These are phyloP conservation scores for Ophiocordyceps robertsii DNA, from an alignment of 2,329 filamentous ascomycete species.

Conservation along the genomic window DNA sequence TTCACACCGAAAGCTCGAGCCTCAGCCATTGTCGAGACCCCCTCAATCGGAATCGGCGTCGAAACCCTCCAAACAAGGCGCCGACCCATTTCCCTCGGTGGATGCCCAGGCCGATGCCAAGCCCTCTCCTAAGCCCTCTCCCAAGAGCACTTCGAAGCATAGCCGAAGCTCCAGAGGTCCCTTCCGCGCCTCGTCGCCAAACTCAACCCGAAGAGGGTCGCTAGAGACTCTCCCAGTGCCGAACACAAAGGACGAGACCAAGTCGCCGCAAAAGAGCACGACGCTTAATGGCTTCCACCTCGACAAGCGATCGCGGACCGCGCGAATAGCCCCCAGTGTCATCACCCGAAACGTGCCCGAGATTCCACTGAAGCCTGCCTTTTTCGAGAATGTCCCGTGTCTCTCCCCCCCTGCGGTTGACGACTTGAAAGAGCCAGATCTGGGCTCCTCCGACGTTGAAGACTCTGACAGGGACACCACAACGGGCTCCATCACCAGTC, in stretches of 20 bases:
- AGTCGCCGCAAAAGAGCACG: slow-evolving; percentile 15
- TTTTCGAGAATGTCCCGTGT: slow-evolving; percentile 22
- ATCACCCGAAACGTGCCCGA: slow-evolving; percentile 18
- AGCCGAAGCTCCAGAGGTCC: slow-evolving; percentile 9
- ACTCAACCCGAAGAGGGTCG: slow-evolving; percentile 15
- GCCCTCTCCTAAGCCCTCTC: neutral
- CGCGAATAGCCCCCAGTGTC: slow-evolving; percentile 13
- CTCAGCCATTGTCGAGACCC: neutral
- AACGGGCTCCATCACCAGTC: neutral
- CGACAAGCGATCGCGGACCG: slow-evolving; percentile 20
- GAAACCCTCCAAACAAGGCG: neutral
- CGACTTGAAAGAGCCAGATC: slow-evolving; percentile 8
- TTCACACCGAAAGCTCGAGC: neutral
- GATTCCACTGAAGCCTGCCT: slow-evolving; percentile 20
- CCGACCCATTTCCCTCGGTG: neutral
- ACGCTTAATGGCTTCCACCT: slow-evolving; percentile 15
- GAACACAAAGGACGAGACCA: slow-evolving; percentile 14
- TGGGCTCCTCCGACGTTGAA: slow-evolving; percentile 7
- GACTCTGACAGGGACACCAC: slow-evolving; percentile 3
- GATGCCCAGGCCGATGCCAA: slow-evolving; percentile 2
- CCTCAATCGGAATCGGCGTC: neutral
- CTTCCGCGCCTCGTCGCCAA: slow-evolving; percentile 10
- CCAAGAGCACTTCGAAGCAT: slow-evolving; percentile 3
- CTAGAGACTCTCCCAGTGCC: slow-evolving; percentile 16
- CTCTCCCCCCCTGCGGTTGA: slow-evolving; percentile 10